These are phyloP conservation scores for Psophocarpus tetragonolobus DNA, from an alignment of 306 rosid species.

Conservation along the genomic window DNA sequence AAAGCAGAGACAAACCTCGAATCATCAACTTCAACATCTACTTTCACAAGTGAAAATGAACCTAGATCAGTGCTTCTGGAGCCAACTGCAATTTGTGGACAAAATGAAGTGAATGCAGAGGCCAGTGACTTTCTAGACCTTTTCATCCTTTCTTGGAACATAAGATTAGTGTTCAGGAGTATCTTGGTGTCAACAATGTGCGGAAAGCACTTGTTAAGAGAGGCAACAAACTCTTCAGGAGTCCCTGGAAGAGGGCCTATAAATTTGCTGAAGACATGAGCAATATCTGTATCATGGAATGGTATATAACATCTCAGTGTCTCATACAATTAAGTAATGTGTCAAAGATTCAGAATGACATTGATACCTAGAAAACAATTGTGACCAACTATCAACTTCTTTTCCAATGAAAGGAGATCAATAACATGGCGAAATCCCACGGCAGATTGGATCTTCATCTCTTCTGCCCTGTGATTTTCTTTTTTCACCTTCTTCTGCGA, in stretches of 20 bases:
- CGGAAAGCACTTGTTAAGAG: conserved; percentile 74
- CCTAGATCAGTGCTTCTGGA: conserved; percentile 41
- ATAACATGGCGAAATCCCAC: conserved; percentile 94
- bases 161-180: conserved; percentile 55
- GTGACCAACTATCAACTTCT: conserved; percentile 87
- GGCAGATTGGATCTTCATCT: conserved; percentile 70
- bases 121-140: conserved; percentile 70
- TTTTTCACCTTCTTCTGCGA: conserved; percentile 77
- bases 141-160: conserved; percentile 71
- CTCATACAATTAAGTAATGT: conserved; percentile 19
- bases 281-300: conserved; percentile 67
- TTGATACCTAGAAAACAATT: conserved; percentile 83
- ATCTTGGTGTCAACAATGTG: conserved; percentile 81
- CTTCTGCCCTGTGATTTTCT: conserved; percentile 46
- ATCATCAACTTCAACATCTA: conserved; percentile 84
- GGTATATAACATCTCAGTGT: conserved; percentile 30
- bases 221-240: conserved; percentile 73
- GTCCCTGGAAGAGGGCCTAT: conserved; percentile 82
- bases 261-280: conserved; percentile 83
- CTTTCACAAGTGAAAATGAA: conserved; percentile 51
- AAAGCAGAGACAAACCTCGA: conserved; percentile 58
- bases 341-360: conserved; percentile 12
- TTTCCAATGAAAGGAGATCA: conserved; percentile 83
- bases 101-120: conserved; percentile 72
- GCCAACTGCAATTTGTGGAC: conserved; percentile 74